Conservation (phyloP, 225 moss, liverwort and hornwort genomes). For the Anthoceros angustus region DNA sequence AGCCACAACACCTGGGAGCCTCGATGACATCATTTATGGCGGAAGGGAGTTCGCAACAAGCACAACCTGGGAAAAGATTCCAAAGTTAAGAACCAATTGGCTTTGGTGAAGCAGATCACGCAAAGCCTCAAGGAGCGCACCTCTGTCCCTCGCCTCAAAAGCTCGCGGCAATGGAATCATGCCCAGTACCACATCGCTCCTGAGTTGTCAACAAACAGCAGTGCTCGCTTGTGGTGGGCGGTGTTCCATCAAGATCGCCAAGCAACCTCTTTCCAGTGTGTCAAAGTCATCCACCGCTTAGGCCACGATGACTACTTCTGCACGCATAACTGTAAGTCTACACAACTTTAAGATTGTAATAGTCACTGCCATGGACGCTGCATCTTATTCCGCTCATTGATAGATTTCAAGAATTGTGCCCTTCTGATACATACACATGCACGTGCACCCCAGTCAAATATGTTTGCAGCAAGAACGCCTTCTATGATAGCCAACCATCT, state of each 20-base stretch:
- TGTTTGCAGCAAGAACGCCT: constrained; percentile 90
- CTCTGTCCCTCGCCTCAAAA: constrained; percentile 83
- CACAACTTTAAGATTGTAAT: neutral
- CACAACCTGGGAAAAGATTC: constrained; percentile 26
- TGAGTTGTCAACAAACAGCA: constrained; percentile 92
- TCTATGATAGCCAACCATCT: constrained; percentile 70
- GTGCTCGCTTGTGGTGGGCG: constrained; percentile 55
- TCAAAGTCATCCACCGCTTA: constrained; percentile 62
- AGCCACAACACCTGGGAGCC: constrained; percentile 68
- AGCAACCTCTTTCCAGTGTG: constrained; percentile 48
- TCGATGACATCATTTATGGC: constrained; percentile 84
- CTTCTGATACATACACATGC: constrained; percentile 92
- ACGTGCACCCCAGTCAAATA: constrained; percentile 97
- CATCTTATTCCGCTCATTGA: constrained; percentile 94
- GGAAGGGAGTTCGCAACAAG: constrained; percentile 91
- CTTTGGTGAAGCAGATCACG: neutral
- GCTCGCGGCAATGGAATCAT: constrained; percentile 78
- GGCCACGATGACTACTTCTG: neutral
- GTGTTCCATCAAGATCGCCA: constrained; percentile 18
- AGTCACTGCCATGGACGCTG: constrained; percentile 57
- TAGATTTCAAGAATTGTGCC: constrained; percentile 98
- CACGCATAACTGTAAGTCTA: neutral
- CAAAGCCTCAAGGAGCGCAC: constrained; percentile 10
- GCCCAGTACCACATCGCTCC: constrained; percentile 95
- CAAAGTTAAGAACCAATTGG: neutral